Percentiles rank a stretch among this genome's conserved stretches.
These are phyloP conservation scores for Colletotrichum paranaense DNA, from an alignment of 2,329 filamentous ascomycete species.

Conservation along the genomic window DNA sequence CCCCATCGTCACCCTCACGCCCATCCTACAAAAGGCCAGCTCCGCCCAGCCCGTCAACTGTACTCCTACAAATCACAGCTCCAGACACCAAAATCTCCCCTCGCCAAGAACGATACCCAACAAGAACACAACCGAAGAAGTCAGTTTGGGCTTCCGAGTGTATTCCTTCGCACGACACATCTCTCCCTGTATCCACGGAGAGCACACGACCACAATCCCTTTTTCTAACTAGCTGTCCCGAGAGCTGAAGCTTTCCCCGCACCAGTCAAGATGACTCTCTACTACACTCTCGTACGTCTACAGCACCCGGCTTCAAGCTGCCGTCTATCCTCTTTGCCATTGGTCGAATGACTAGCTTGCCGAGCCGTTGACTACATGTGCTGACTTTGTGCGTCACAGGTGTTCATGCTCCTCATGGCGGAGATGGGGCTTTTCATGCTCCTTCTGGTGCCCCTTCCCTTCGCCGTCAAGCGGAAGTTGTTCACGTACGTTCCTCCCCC, in stretches of 20 bases:
- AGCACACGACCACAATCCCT: slow-evolving; percentile 24
- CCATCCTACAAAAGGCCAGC: slow-evolving; percentile 35
- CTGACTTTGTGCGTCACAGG: slow-evolving; percentile 58
- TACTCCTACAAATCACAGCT: slow-evolving; percentile 21
- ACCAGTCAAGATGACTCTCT: slow-evolving; percentile 64
- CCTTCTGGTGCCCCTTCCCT: slow-evolving; percentile 88
- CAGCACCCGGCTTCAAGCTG: not conserved
- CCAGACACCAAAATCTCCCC: not conserved
- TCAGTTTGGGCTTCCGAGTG: slow-evolving; percentile 35
- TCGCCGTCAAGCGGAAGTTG: slow-evolving; percentile 84
- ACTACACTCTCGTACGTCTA: slow-evolving; percentile 63
- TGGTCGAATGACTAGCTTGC: slow-evolving; percentile 11
- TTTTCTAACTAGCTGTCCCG: not conserved
- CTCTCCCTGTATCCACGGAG: not conserved
- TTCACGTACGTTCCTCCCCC: slow-evolving; percentile 68
- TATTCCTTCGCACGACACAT: not conserved
- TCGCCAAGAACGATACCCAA: not conserved
- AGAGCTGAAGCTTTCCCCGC: slow-evolving; percentile 31
- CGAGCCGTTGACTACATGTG: not conserved
- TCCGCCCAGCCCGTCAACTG: slow-evolving; percentile 22
- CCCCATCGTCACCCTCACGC: slow-evolving; percentile 35
- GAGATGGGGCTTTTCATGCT: slow-evolving; percentile 87
- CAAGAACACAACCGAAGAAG: slow-evolving; percentile 24
- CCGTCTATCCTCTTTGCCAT: not conserved
- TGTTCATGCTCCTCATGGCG: slow-evolving; percentile 83